Base-by-base conservation (phyloP, 352 stramenopile species). In the Saprolegnia parasitica region DNA sequence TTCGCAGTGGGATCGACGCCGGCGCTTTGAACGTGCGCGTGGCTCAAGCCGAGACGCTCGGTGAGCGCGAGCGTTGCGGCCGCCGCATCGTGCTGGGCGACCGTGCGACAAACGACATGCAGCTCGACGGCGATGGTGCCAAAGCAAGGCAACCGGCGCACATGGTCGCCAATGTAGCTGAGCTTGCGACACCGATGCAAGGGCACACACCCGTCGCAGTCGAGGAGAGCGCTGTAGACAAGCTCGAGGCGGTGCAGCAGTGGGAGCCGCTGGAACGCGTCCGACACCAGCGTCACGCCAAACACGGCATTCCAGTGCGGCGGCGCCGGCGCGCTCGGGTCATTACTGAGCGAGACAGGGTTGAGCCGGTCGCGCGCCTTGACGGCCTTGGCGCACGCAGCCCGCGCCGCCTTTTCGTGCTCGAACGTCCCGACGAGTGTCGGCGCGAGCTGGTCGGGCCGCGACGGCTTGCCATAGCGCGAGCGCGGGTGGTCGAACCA, bases 401-500 rank as follows among this genome's bases (percentile, higher is more conserved):
- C 4, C 9, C n/a, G 21, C 15, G 61, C 83, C 0, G 72, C 68
- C 37, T 79, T 81, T 66, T 91, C 83, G 0, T 76, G 75, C 58
- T 90, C 83, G 26, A 87, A 93, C 47, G 78, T 75, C 5, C 83
- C 83, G 0, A 91, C 37, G 18, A 77, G 78, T 47, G 56, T 77
- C 40, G 86, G 63, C 26, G 79, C 47, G 10, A 87, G 72, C n/a
- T 93, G 78, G 26, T 65, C 77, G 2, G 68, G 1, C 16, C 89
- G 65, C 18, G 73, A 74, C 11, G 72, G 60, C 26, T 87, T 71
- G 20, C 73, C 35, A 1, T 76, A 37, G 29, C 23, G 75, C 67
- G 10, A 73, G 20, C 3, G 65, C 80, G 18, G 83, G 84, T 37
- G 78, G 81, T 16, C 24, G 52, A 21, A 60, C 52, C 52, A 60